Evolutionary conservation across 192 early-diverging fungal species (phyloP), one percentile per base, ranked within the genome.

Genomic region (Mortierella antarctica): DNA sequence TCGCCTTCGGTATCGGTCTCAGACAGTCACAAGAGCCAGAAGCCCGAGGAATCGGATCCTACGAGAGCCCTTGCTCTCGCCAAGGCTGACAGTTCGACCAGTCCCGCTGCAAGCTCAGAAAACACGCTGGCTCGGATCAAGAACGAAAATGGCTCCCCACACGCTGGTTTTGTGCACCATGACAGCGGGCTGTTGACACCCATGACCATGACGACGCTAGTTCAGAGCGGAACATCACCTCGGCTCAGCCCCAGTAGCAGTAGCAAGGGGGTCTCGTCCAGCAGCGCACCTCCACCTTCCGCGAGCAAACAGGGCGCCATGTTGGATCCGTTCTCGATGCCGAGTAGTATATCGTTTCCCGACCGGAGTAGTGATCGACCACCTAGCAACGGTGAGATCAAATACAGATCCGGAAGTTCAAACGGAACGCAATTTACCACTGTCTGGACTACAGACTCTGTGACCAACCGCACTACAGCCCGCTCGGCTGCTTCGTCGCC

Each of bases 241-340:
- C 31, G 31, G 31, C 31, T 31, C 31, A 31, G 31, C 31, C 31
- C 31, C 31, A 31, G 31, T 31, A 9, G 8, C 52, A 55, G 41
- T 40, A 21, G 6, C 65, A 21, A 12, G 7, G 18, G 49, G 9
- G 15, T 53, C 40, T 7, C 31, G 31, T 31, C 31, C 31, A 31
- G 1, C 31, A 31, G 31, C 3, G 31, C 31, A 31, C 31, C 31
- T 31, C 1, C 31, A 31, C 1, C 31, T 31, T 31, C 31, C 31
- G 31, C 31, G 6, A 47, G 18, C 12, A 44, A 71, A 14, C 71
- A 73, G 20, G 77, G 39, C 23, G 57, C 77, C 12, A 80, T 80
- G 77, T 31, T 80, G 46, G 77, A 80, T 39, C 77, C 77, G 4
- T 80, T 72, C 23, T 80, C 77, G 44, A 80, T 80, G 77, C 77